These are phyloP conservation scores for Aspergillus tubingensis DNA, from an alignment of 2,329 filamentous ascomycete species.

Conservation along the genomic window DNA sequence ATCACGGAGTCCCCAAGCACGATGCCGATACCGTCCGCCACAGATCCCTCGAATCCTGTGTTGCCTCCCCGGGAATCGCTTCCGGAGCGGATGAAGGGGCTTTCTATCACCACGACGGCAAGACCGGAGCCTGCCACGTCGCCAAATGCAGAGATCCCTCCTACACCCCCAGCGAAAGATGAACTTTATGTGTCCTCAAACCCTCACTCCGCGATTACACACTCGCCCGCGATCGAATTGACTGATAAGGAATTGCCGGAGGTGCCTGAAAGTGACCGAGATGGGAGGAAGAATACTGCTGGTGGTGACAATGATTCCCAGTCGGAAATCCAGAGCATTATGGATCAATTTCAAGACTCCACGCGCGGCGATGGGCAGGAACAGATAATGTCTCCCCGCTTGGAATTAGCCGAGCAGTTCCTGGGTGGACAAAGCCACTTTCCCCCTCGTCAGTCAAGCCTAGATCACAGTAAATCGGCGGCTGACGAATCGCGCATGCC, in stretches of 20 bases:
- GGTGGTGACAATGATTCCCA: conserved; percentile 70
- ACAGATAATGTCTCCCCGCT: conserved; percentile 87
- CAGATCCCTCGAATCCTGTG: conserved; percentile 16
- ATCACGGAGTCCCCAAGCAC: conserved; percentile 7
- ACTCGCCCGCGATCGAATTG: conserved; percentile 42
- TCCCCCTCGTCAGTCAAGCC: conserved; percentile 81
- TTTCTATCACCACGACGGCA: conserved; percentile 35
- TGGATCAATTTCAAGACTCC: conserved; percentile 87
- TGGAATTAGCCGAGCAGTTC: conserved; percentile 80
- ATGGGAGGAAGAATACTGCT: conserved; percentile 50
- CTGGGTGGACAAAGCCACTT: conserved; percentile 68
- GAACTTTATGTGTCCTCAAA: conserved; percentile 54
- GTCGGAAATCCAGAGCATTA: conserved; percentile 93
- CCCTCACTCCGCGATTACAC: conserved; percentile 33
- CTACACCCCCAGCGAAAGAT: conserved; percentile 54
- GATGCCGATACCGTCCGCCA: conserved; percentile 8
- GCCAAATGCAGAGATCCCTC: conserved; percentile 36
- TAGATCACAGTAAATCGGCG: conserved; percentile 66
- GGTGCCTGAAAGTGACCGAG: conserved; percentile 30
- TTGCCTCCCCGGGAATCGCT: conserved; percentile 26
- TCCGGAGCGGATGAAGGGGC: conserved; percentile 31
- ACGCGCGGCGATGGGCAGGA: conserved; percentile 71
- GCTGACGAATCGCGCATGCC: conserved; percentile 31
- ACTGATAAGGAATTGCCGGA: conserved; percentile 44
- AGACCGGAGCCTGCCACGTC: conserved; percentile 20